phyloP scores from a whole-genome alignment of 345 rosid genomes.

The Mangifera indica region DNA sequence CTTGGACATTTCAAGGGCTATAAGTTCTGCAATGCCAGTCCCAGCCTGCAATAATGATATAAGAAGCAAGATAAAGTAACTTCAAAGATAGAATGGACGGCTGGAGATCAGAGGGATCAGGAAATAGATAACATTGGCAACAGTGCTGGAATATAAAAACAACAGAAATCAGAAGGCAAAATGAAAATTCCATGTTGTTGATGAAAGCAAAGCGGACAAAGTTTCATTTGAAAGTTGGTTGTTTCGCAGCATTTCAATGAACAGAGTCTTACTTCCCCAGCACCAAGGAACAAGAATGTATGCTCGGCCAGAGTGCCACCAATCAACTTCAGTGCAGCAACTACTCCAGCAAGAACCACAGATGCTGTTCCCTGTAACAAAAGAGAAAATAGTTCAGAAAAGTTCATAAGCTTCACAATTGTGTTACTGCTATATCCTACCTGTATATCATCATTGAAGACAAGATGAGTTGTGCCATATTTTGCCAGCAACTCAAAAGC shows the following conservation, averaged over 20 bases:
- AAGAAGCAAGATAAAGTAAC: background rate
- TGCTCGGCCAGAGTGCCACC: constrained; percentile 72
- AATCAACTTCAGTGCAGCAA: constrained; percentile 69
- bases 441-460: constrained; percentile 97
- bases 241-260: background rate
- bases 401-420: background rate
- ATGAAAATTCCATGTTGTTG: background rate
- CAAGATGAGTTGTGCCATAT: constrained; percentile 75
- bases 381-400: constrained; percentile 7
- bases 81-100: background rate
- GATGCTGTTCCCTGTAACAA: constrained; percentile 81
- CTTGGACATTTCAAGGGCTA: constrained; percentile 88
- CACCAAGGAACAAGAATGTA: constrained; percentile 89
- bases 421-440: constrained; percentile 27
- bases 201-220: background rate
- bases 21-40: constrained; percentile 95
- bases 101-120: background rate
- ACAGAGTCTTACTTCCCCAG: constrained; percentile 72
- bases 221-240: background rate
- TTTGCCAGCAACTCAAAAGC: constrained; percentile 80
- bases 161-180: background rate
- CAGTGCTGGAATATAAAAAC: background rate
- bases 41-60: constrained; percentile 68
- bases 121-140: background rate
- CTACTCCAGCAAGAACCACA: constrained; percentile 87